Base-by-base conservation (phyloP, 495 filamentous ascomycete species). In the Penicillium robsamsonii region DNA sequence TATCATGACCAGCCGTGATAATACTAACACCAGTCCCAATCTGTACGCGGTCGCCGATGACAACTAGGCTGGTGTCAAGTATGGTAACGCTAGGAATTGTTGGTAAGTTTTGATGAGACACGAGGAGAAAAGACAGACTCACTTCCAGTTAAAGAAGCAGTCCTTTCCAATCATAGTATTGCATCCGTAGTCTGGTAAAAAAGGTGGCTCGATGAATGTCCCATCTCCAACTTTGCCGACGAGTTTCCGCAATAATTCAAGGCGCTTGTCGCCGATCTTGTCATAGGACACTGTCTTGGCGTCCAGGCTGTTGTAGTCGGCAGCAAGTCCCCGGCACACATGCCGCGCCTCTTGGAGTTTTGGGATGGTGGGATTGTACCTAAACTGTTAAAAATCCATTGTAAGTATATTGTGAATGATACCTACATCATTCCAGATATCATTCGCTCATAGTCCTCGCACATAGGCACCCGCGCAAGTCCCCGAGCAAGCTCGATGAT, bases 1-100 rank as follows among this genome's bases (percentile, higher is more conserved):
- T 87, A 55, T 91, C 86, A 64, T 96, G 90, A 1, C 81, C 83
- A 0, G 79, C 90, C 10, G 77, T 75, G 65, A 79, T 87, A 59
- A 95, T 84, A 41, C 73, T 65, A 25, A 90, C 87, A 57, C 87
- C 87, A 0, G 90, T 86, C 0, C 87, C 90, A 48, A 93, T 72
- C 24, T 94, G 78, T 3, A 89, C 90, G 17, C 91, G 83, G 18
- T 85, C 78, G 11, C 91, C 91, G 56, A 95, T 85, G 25, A 80
- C 81, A 40, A 94, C 85, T 9, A 81, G 61, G 63, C 85, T 88
- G 11, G 87, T 91, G 70, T 96, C 91, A 10, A 94, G 68, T 62
- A 89, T 82, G 0, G 82, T 87, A 48, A 80, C 62, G 47, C 70
- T 79, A 44, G 7, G 17, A 18, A 43, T 31, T 25, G 18, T 56